These are phyloP conservation scores for Pseudofabraea citricarpa DNA, from an alignment of 2,329 filamentous ascomycete species.

Conservation along the genomic window DNA sequence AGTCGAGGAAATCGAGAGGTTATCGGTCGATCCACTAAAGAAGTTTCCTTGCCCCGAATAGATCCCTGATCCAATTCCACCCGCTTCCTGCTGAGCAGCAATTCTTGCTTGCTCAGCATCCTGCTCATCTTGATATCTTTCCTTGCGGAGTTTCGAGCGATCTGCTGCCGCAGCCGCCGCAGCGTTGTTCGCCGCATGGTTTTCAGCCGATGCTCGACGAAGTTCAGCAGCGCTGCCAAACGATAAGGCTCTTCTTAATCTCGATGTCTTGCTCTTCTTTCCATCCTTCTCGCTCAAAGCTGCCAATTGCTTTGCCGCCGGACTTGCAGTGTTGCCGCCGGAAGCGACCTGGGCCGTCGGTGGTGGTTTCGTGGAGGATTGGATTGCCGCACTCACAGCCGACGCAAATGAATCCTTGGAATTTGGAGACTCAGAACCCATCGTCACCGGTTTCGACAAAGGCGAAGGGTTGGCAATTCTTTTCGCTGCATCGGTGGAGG, in stretches of 20 bases:
- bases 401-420: conserved; percentile 36
- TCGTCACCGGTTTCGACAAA: conserved; percentile 65
- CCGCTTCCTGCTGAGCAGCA: conserved; percentile 86
- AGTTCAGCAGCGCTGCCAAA: conserved; percentile 95
- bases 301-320: conserved; percentile 78
- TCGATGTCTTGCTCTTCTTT: conserved; percentile 79
- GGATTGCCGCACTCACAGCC: conserved; percentile 28
- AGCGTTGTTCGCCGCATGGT: conserved; percentile 36
- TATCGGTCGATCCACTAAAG: conserved; percentile 90
- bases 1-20: conserved; percentile 85
- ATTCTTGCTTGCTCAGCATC: conserved; percentile 90
- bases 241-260: conserved; percentile 86
- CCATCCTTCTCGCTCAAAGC: conserved; percentile 81
- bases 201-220: conserved; percentile 65
- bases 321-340: conserved; percentile 34
- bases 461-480: conserved; percentile 65
- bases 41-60: conserved; percentile 81
- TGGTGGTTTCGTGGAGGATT: conserved; percentile 23
- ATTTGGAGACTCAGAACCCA: conserved; percentile 47
- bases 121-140: conserved; percentile 54
- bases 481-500: conserved; percentile 56
- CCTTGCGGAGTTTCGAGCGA: conserved; percentile 58
- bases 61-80: conserved; percentile 86
- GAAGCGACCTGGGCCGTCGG: conserved; percentile 26
- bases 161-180: conserved; percentile 28